A percentile compares a stretch with the other conserved stretches of the same genome.
phyloP scores from a whole-genome alignment of 2,329 filamentous ascomycete species.

The Penicillium corylophilum region DNA sequence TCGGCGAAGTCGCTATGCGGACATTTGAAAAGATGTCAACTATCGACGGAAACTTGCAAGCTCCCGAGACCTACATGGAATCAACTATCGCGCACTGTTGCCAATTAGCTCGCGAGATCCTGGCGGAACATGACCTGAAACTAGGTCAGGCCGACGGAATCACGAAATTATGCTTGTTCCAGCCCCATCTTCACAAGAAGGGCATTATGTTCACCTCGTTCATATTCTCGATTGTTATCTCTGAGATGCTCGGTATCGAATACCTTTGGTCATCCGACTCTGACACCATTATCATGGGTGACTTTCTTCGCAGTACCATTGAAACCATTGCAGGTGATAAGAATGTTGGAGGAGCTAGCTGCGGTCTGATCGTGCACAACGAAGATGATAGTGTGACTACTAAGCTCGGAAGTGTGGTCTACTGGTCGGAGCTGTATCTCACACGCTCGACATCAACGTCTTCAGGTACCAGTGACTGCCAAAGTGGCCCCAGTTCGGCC shows the following conservation, averaged over 20 bases:
- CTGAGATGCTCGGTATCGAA: constrained; percentile 33
- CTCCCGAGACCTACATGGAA: constrained; percentile 15
- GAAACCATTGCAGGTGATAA: constrained; percentile 33
- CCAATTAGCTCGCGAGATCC: constrained; percentile 20
- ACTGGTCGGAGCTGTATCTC: constrained; percentile 38
- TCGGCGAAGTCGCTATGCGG: constrained; percentile 27
- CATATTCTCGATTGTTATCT: constrained; percentile 34
- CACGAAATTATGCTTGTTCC: constrained; percentile 31
- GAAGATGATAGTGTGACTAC: constrained; percentile 30
- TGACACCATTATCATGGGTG: constrained; percentile 34
- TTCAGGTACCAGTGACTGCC: constrained; percentile 35
- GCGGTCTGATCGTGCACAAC: constrained; percentile 36
- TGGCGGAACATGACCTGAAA: constrained; percentile 18
- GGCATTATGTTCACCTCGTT: constrained; percentile 42
- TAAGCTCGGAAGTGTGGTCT: constrained; percentile 33
- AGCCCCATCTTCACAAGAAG: constrained; percentile 42
- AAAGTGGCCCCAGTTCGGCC: constrained; percentile 38
- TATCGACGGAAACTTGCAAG: constrained; percentile 11
- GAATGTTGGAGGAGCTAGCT: constrained; percentile 34
- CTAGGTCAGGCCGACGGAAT: constrained; percentile 14
- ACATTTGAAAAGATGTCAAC: constrained; percentile 9
- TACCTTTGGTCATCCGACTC: constrained; percentile 41
- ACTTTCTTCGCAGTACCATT: constrained; percentile 30
- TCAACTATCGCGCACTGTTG: constrained; percentile 24
- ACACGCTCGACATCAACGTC: constrained; percentile 32